These are phyloP conservation scores for Pichia sp. DNA, from an alignment of 1,139 yeast genomes.

Conservation along the genomic window DNA sequence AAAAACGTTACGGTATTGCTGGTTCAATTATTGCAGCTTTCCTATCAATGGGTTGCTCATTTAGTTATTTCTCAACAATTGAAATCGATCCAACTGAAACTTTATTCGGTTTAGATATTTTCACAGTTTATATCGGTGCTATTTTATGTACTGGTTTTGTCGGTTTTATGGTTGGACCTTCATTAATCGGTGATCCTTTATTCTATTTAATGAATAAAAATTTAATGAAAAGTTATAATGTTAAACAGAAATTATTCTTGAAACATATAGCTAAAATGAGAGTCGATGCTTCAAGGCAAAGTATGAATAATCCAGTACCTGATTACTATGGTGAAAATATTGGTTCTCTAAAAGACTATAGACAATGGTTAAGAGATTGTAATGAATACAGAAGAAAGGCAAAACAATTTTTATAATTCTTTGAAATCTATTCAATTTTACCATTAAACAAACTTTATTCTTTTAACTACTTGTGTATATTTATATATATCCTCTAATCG, in stretches of 20 bases:
- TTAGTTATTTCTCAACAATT: slow-evolving; percentile 69
- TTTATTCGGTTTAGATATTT: slow-evolving; percentile 80
- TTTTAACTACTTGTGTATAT: not conserved
- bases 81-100: slow-evolving; percentile 76
- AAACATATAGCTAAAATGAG: slow-evolving; percentile 68
- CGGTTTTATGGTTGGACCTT: slow-evolving; percentile 81
- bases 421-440: not conserved
- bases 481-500: too few species aligned
- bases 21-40: slow-evolving; percentile 63
- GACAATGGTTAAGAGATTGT: slow-evolving; percentile 95
- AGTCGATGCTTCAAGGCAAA: slow-evolving; percentile 90
- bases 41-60: slow-evolving; percentile 62
- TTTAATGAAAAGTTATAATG: slow-evolving; percentile 38
- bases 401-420: slow-evolving; percentile 60
- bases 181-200: slow-evolving; percentile 57
- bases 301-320: slow-evolving; percentile 91
- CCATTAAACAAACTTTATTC: not conserved
- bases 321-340: slow-evolving; percentile 97
- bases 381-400: slow-evolving; percentile 84
- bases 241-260: slow-evolving; percentile 68
- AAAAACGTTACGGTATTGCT: slow-evolving; percentile 59
- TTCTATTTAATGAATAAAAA: slow-evolving; percentile 53
- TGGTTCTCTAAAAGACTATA: slow-evolving; percentile 75
- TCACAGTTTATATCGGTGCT: slow-evolving; percentile 65
- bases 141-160: slow-evolving; percentile 62